Conservation (phyloP, 2,329 filamentous ascomycete genomes). For the Aureobasidium melanogenum region DNA sequence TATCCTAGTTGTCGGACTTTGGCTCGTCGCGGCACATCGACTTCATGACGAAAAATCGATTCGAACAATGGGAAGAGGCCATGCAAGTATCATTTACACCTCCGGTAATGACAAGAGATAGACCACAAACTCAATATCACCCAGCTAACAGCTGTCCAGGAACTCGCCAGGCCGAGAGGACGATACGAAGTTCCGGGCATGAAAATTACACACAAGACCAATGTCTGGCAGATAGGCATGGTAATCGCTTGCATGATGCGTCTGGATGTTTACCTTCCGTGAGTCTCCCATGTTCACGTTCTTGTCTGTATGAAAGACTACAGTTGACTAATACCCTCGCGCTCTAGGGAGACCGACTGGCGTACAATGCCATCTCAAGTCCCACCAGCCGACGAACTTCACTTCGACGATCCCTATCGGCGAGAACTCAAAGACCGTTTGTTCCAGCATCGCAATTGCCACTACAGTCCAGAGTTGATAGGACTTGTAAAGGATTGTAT, state of each 20-base stretch:
- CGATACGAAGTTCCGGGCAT: background rate
- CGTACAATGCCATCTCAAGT: background rate
- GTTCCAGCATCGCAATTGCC: background rate
- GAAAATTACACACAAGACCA: background rate
- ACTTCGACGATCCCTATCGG: background rate
- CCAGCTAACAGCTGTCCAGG: background rate
- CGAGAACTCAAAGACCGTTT: background rate
- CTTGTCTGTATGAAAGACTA: background rate
- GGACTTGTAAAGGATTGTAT: background rate
- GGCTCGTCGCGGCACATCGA: background rate
- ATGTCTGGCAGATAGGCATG: background rate
- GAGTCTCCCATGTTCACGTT: too few relatives aligned
- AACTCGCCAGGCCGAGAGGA: background rate
- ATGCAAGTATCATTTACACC: background rate
- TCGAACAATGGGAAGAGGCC: background rate
- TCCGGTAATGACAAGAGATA: background rate
- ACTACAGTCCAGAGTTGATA: background rate
- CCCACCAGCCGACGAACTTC: background rate
- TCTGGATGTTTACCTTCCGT: background rate
- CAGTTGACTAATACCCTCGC: background rate
- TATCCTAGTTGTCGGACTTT: background rate
- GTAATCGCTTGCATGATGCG: background rate
- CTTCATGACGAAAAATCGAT: background rate
- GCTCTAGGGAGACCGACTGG: background rate
- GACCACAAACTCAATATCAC: too few relatives aligned